Evolutionary conservation across 1,284 basidiomycete genomes (phyloP).

Genomic region (Pseudozyma sp.): DNA sequence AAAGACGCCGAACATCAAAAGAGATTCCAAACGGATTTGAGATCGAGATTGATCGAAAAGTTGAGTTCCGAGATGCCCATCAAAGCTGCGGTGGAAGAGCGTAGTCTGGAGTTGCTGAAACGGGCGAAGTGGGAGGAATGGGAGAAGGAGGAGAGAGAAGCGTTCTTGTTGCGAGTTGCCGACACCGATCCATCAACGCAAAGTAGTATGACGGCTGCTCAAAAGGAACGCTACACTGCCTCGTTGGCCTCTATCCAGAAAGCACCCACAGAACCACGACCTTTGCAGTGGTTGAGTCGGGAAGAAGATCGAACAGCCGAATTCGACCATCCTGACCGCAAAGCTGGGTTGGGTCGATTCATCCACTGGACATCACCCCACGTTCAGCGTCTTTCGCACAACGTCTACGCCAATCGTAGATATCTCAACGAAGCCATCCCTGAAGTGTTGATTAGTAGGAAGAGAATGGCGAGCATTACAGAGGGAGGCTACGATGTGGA

Average conservation of each 20-base stretch:
- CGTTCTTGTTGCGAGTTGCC: slow-evolving; percentile 12
- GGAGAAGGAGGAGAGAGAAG: slow-evolving; percentile 42
- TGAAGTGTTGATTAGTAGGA: slow-evolving; percentile 28
- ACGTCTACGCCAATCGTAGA: slow-evolving; percentile 32
- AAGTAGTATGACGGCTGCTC: slow-evolving; percentile 9
- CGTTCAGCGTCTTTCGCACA: slow-evolving; percentile 42
- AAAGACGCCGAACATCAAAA: neutral
- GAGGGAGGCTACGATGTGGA: slow-evolving; percentile 29
- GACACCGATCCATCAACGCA: neutral
- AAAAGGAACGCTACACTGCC: slow-evolving; percentile 15
- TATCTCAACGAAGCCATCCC: slow-evolving; percentile 40
- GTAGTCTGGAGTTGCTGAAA: slow-evolving; percentile 30
- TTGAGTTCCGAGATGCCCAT: slow-evolving; percentile 26
- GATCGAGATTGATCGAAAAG: slow-evolving; percentile 27
- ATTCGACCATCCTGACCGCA: slow-evolving; percentile 34
- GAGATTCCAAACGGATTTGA: slow-evolving; percentile 12
- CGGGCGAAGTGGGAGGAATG: slow-evolving; percentile 30
- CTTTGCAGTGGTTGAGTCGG: slow-evolving; percentile 21
- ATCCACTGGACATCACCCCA: slow-evolving; percentile 46
- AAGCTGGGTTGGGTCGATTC: slow-evolving; percentile 30
- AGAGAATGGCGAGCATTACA: slow-evolving; percentile 24
- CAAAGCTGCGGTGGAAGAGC: slow-evolving; percentile 18
- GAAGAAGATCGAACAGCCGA: slow-evolving; percentile 19
- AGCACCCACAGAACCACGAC: slow-evolving; percentile 28
- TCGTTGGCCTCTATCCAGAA: neutral